Evolutionary conservation across 2,329 filamentous ascomycete species (phyloP), one percentile per base, ranked within the genome.

Genomic region (Metarhizium robertsii): DNA sequence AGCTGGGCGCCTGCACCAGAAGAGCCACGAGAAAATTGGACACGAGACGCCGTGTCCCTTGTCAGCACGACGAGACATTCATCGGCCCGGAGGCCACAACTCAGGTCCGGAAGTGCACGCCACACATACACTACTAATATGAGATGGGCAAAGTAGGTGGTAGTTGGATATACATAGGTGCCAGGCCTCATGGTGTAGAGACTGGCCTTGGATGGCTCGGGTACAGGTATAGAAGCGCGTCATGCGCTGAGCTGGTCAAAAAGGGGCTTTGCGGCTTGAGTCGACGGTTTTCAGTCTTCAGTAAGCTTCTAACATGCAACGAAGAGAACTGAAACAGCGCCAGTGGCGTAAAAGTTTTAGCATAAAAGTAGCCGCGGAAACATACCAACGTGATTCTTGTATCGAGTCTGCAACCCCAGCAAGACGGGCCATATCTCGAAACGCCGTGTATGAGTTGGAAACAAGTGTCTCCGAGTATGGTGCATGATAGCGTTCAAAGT

Each of bases 1-100:
- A 49, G 52, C 20, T 56, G 8, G 59, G 59, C 6, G 59, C 57
- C 45, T 60, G 59, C 2, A 60, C 55, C 3, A 59, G 54, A 4
- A 60, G 55, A 20, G 59, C 25, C 18, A 53, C 53, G n/a, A 60
- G 53, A 50, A 60, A 60, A 45, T 58, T 60, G 25, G 57, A 57
- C 55, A 6, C 57, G 46, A 13, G 57, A 55, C 55, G 53, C 57
- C 56, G 43, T 13, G 3, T 25, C 25, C 20, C 20, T 18, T 46
- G 43, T 29, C 20, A 46, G 43, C 43, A 14, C 55, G 55, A 47
- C 55, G 57, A 20, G 57, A 55, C 25, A 56, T 54, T 6, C 55
- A 60, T 16, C 57, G 58, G 36, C 56, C 57, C 16, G 57, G 53
- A 20, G 58, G 54, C 5, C 58, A 53, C 7, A 60, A 25, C 25